phyloP scores from a whole-genome alignment of 768 basidiomycete species.

The Tulasnella sp. region DNA sequence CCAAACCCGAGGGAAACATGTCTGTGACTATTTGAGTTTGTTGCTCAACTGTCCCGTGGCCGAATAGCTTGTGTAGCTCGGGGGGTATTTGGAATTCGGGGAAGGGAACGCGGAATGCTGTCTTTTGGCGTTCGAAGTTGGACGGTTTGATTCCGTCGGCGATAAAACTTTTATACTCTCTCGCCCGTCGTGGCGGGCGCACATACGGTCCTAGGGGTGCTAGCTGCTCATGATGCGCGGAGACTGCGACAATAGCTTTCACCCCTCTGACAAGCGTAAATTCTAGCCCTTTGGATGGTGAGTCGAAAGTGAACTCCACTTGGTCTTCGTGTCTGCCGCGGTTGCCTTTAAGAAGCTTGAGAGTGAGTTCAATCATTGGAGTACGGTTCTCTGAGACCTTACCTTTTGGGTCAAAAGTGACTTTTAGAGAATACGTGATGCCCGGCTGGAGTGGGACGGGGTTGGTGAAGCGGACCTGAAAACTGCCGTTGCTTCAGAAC shows the following conservation, averaged over 20 bases:
- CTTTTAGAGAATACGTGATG: not conserved
- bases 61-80: conserved; percentile 25
- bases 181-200: not conserved
- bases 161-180: conserved; percentile 20
- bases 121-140: conserved; percentile 34
- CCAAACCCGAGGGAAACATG: not conserved
- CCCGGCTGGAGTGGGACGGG: not conserved
- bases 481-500: not conserved
- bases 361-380: not conserved
- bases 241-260: not conserved
- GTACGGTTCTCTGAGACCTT: not conserved
- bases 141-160: conserved; percentile 31
- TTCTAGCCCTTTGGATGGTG: not conserved
- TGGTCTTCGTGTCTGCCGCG: conserved; percentile 13
- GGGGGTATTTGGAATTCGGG: conserved; percentile 28
- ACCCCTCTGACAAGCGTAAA: conserved; percentile 7
- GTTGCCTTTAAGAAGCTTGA: not conserved
- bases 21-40: conserved; percentile 1
- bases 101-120: conserved; percentile 27
- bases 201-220: not conserved
- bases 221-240: not conserved
- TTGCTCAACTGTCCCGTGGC: conserved; percentile 17
- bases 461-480: not conserved
- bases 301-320: conserved; percentile 6
- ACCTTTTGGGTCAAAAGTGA: conserved; percentile 9